Evolutionary conservation across 2,329 filamentous ascomycete species (phyloP).

Genomic region (Penicillium sp.): DNA sequence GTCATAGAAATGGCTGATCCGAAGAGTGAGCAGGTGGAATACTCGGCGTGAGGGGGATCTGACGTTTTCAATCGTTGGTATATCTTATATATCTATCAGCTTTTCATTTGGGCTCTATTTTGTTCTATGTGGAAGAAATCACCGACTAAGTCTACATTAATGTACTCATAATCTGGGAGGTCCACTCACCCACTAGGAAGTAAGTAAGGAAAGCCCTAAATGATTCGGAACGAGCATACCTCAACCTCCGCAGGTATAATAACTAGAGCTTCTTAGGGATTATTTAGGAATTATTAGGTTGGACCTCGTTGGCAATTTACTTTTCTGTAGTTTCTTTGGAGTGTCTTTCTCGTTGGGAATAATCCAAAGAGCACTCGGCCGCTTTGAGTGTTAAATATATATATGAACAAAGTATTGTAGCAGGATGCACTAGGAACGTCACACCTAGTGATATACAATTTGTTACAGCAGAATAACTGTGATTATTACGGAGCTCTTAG

Average conservation of each 20-base stretch:
- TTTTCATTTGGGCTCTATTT: not conserved
- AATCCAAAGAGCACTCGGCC: not conserved
- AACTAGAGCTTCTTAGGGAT: not conserved
- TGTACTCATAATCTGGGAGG: not conserved
- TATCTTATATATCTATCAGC: not conserved
- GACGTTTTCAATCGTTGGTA: not conserved
- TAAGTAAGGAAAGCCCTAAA: not conserved
- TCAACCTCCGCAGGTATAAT: not conserved
- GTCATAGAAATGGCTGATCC: conserved; percentile 13
- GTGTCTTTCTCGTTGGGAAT: not conserved
- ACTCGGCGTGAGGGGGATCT: not conserved
- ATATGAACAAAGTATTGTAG: not conserved
- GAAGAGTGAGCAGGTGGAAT: conserved; percentile 7
- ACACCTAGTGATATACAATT: not conserved
- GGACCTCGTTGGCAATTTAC: no score
- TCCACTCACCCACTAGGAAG: not conserved
- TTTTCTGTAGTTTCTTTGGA: not conserved
- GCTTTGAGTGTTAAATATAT: not conserved
- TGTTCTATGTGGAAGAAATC: not conserved
- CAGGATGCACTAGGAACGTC: no score
- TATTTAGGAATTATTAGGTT: no score
- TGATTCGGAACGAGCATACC: not conserved
- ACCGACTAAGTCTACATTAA: no score
- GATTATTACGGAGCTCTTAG: not conserved
- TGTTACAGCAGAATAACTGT: no score